Base-by-base conservation (phyloP, 129 eudicot genomes). In the Cynara cardunculus region DNA sequence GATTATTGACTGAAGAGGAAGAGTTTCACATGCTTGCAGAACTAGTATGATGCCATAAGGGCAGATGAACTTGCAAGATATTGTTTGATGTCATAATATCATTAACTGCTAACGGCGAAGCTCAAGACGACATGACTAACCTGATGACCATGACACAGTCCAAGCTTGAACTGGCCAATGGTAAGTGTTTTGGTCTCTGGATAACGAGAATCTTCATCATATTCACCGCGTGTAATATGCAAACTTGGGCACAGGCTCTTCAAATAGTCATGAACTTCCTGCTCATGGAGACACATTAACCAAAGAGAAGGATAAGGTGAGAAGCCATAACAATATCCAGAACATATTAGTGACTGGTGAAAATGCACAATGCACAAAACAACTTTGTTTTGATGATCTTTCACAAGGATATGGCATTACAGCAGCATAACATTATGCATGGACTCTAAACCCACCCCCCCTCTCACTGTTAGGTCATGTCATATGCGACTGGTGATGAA, bases 91-190 rank as follows among this genome's bases (percentile, higher is more conserved):
- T 75, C 71, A 82, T 82, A 25, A 69, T 25, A 53, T 16, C 32
- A 28, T 35, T 35, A 69, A 24, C 13, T 69, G 82, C 24, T 21
- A 13, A 56, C 22, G 24, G n/a, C 35, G 19, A 82, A 75, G 76
- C 16, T 34, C 25, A 78, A 46, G 31, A 31, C 56, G 78, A 64
- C 12, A 34, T 4, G 44, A 71, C 73, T 73, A 72, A 95, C 99
- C 99, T 95, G 99, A 82, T 95, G 99, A 76, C 99, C 99, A 84
- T 95, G 99, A 85, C 97, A 92, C 62, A 95, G 53, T 74, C 99
- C 99, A 82, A 95, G 92, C 91, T 92, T 95, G 75, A 95, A 95
- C 83, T 95, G 99, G 31, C 99, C 99, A 85, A 95, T 92, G 62
- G 97, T 92, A 32, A 92, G 84, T 25, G 94, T 92, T 86, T 92